Percentiles rank a stretch among this genome's conserved stretches.
phyloP scores from a whole-genome alignment of 2,329 filamentous ascomycete genomes.

The Aspergillus persii region DNA sequence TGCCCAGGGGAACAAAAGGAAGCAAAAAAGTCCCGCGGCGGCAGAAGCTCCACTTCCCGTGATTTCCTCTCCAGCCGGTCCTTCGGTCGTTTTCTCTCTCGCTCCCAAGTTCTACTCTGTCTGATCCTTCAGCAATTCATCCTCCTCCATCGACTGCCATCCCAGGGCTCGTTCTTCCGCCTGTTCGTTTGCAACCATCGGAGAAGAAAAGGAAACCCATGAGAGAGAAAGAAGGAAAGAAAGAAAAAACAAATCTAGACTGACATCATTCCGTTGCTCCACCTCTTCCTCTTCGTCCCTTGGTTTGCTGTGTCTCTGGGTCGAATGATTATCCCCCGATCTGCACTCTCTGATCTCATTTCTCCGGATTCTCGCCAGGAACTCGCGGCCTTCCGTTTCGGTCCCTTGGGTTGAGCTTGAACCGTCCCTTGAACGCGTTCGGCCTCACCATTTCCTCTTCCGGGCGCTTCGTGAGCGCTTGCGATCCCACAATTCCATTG shows the following conservation, averaged over 20 bases:
- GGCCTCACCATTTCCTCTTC: slow-evolving; percentile 1
- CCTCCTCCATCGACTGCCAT: no score
- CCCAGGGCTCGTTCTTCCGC: no score
- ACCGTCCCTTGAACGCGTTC: background rate
- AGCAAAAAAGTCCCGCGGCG: no score
- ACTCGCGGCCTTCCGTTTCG: background rate
- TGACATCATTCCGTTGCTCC: background rate
- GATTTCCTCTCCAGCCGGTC: no score
- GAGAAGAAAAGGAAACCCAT: no score
- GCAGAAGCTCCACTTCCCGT: no score
- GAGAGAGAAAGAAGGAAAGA: no score
- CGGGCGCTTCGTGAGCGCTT: background rate
- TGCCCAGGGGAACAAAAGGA: no score
- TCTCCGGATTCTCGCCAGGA: background rate
- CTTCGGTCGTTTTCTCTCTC: no score
- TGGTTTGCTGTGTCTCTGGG: background rate
- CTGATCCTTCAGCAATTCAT: no score
- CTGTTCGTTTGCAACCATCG: background rate
- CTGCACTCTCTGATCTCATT: background rate
- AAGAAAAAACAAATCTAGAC: background rate
- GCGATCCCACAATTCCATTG: background rate
- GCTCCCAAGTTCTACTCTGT: no score
- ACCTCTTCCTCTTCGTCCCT: background rate
- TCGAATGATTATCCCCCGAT: background rate
- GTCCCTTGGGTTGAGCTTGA: background rate